A percentile compares a stretch with the other conserved stretches of the same genome.
Evolutionary conservation across 2,329 filamentous ascomycete genomes (phyloP).

Genomic region (Macrophomina phaseolina): DNA sequence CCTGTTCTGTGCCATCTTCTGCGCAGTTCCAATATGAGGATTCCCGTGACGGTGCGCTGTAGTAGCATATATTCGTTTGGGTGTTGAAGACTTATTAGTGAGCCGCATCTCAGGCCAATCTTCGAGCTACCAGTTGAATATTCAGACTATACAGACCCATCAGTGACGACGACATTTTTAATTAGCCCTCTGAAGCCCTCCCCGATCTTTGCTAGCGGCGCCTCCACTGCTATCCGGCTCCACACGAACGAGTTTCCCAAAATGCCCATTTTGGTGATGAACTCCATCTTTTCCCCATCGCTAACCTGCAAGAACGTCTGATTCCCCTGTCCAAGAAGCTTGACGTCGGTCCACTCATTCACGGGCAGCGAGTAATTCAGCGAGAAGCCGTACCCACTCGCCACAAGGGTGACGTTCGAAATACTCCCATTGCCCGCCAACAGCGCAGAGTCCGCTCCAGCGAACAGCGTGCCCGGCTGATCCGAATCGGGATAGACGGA

Average conservation of each 20-base stretch:
- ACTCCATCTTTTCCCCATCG: slow-evolving; percentile 40
- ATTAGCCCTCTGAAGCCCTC: slow-evolving; percentile 25
- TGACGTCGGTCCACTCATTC: slow-evolving; percentile 44
- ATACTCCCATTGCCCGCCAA: slow-evolving; percentile 28
- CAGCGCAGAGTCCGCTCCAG: slow-evolving; percentile 52
- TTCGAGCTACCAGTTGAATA: too few relatives aligned
- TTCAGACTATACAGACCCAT: neutral
- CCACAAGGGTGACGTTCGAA: slow-evolving; percentile 47
- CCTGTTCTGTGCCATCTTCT: too few relatives aligned
- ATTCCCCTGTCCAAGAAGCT: slow-evolving; percentile 44
- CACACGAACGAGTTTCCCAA: slow-evolving; percentile 50
- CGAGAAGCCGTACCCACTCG: slow-evolving; percentile 46
- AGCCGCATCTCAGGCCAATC: too few relatives aligned
- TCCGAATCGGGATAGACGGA: slow-evolving; percentile 41
- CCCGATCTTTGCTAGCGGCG: slow-evolving; percentile 43
- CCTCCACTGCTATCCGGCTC: slow-evolving; percentile 54
- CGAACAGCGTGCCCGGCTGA: slow-evolving; percentile 38
- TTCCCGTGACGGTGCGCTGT: too few relatives aligned
- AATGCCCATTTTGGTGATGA: slow-evolving; percentile 51
- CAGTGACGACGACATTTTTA: neutral
- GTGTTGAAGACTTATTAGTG: too few relatives aligned
- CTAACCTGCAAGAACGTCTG: slow-evolving; percentile 44
- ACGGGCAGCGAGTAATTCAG: slow-evolving; percentile 50
- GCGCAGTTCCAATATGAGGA: too few relatives aligned
- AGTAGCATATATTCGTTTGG: too few relatives aligned